Evolutionary conservation across 179 eudicot genomes (phyloP), one percentile per base, ranked within the genome.

Genomic region (Nepenthes alata): DNA sequence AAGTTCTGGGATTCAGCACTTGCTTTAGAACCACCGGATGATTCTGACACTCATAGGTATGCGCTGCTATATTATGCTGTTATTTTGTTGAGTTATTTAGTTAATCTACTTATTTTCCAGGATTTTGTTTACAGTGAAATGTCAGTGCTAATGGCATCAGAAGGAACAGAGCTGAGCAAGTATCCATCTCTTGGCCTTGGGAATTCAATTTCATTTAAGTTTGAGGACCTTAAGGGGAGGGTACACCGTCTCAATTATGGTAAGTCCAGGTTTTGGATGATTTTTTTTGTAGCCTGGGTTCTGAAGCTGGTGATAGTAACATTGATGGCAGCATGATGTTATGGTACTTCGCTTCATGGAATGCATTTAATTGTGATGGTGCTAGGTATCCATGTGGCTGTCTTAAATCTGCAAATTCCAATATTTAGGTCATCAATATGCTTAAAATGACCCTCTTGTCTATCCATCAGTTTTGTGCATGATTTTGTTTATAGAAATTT

Each of bases 1-100:
- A 93, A 83, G 72, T 93, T 93, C 70, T 93, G 98, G 98, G 98
- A 93, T 75, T 93, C 98, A 62, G 98, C 98, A 54, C 85, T 93
- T 57, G 74, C 88, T 63, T 68, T 85, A 57, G 97, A 89, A 60
- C 80, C 96, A 44, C 76, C 82, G 50, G 97, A 93, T 74, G 95
- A 89, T 67, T 89, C 78, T 53, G 98, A 93, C 63, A 74, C 91
- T 63, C 97, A 80, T 10, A 93, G 98, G 98, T 89, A 53, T 56
- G 67, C 63, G 11, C 50, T 62, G 36, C 47, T 67, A n/a, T 59
- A 37, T 58, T 53, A 54, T 55, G 49, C 61, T 68, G 47, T 55
- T 65, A 54, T 61, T 35, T 49, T 52, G 34, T 47, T 34, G 35
- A 58, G 15, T 41, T 8, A 44, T 59, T 52, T 64, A 11, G 63